A percentile compares a stretch with the other conserved stretches of the same genome.
These are phyloP conservation scores for Cornus kousa DNA, from an alignment of 148 eudicot species.

Conservation along the genomic window DNA sequence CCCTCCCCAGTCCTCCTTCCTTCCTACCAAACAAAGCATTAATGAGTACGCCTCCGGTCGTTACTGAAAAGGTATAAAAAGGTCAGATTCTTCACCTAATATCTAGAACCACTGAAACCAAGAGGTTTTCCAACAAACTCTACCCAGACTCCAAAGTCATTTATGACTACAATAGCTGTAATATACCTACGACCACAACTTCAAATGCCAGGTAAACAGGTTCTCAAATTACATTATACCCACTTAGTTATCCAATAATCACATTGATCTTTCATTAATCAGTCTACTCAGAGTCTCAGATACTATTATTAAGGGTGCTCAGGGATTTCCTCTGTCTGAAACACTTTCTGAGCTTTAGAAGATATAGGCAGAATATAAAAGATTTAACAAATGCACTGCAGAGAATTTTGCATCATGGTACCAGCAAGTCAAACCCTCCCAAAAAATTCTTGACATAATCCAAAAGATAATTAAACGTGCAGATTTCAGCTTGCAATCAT, in stretches of 20 bases:
- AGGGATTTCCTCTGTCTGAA: not conserved
- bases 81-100: too few species aligned
- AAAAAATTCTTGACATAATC: too few species aligned
- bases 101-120: not conserved
- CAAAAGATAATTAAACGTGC: too few species aligned
- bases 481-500: not conserved
- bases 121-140: not conserved
- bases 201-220: not conserved
- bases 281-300: too few species aligned
- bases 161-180: not conserved
- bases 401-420: not conserved
- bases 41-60: not conserved
- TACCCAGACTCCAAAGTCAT: not conserved
- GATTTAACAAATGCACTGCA: not conserved
- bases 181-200: not conserved
- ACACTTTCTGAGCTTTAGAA: not conserved
- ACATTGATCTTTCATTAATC: not conserved
- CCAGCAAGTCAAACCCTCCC: too few species aligned
- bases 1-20: too few species aligned
- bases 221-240: not conserved
- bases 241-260: not conserved
- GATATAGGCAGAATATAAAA: not conserved
- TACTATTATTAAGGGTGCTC: not conserved
- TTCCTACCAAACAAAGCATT: too few species aligned
- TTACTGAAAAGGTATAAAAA: too few species aligned